A percentile compares a stretch with the other conserved stretches of the same genome.
Evolutionary conservation across 2,329 filamentous ascomycete species (phyloP).

Genomic region (Colletotrichum tropicicola): DNA sequence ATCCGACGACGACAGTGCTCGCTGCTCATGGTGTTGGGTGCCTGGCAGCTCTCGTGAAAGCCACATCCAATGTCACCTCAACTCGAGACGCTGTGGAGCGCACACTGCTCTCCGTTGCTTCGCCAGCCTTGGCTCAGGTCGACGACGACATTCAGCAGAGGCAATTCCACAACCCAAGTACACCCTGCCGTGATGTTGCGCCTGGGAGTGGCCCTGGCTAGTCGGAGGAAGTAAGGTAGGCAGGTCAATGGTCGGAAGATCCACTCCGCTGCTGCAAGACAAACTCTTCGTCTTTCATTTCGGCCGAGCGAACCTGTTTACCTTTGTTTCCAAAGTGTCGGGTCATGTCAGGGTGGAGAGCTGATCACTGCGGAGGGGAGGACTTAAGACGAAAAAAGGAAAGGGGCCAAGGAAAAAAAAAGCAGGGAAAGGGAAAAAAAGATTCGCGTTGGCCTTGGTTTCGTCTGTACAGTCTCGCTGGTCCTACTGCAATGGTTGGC

Average conservation of each 20-base stretch:
- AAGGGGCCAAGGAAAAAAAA: no score
- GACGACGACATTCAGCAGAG: not conserved
- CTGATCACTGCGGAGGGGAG: not conserved
- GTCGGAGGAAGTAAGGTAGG: no score
- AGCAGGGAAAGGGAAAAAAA: not conserved
- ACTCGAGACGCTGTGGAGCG: constrained; percentile 5
- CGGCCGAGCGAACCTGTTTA: not conserved
- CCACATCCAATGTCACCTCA: constrained; percentile 19
- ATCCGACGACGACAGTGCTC: not conserved
- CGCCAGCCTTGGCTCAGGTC: not conserved
- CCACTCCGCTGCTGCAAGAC: not conserved
- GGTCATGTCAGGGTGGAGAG: not conserved
- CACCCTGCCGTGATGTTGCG: no score
- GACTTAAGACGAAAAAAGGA: constrained; percentile 20
- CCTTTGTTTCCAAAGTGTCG: not conserved
- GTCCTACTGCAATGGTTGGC: no score
- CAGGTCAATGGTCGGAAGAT: no score
- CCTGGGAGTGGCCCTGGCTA: no score
- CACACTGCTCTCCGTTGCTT: not conserved
- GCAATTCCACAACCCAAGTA: no score
- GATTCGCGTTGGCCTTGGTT: constrained; percentile 11
- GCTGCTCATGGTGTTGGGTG: not conserved
- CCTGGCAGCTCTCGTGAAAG: constrained; percentile 3
- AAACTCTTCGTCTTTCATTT: not conserved
- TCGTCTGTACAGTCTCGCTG: constrained; percentile 1